Conservation (phyloP, 2,329 filamentous ascomycete species). For the Gyromitra esculenta region DNA sequence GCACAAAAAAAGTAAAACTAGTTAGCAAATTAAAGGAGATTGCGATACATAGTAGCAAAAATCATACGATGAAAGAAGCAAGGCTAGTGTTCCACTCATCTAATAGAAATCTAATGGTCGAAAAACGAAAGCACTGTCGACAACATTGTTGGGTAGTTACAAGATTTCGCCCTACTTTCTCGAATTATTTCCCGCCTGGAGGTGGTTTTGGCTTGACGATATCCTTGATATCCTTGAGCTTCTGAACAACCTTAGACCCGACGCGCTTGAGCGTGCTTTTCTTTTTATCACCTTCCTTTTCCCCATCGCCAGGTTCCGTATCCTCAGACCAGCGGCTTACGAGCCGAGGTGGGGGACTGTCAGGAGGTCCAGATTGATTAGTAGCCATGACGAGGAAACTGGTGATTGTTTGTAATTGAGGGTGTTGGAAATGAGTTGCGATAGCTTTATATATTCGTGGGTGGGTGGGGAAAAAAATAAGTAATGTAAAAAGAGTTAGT, state of each 20-base stretch:
- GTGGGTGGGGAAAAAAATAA: background rate
- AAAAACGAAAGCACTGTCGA: background rate
- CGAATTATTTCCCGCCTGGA: background rate
- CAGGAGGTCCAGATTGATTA: background rate
- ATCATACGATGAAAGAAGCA: too few relatives aligned
- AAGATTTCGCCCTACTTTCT: background rate
- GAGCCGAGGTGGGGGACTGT: too few relatives aligned
- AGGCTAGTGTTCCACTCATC: too few relatives aligned
- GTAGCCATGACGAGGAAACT: background rate
- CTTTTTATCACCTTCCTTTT: background rate
- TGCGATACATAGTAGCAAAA: too few relatives aligned
- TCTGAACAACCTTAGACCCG: background rate
- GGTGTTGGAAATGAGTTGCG: background rate
- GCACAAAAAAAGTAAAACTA: too few relatives aligned
- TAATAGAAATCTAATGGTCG: too few relatives aligned
- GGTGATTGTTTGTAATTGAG: background rate
- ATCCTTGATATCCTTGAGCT: background rate
- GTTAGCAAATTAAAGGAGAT: too few relatives aligned
- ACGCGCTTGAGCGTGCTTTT: background rate
- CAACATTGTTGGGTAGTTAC: background rate
- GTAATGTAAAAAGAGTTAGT: background rate
- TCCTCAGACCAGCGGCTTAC: constrained; percentile 7
- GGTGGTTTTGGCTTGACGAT: background rate
- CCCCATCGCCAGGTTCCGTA: background rate
- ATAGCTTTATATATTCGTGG: background rate